Percentiles rank a stretch among this genome's conserved stretches.
Conservation (phyloP, 1,284 basidiomycete species). For the Cryptococcus depauperatus region DNA sequence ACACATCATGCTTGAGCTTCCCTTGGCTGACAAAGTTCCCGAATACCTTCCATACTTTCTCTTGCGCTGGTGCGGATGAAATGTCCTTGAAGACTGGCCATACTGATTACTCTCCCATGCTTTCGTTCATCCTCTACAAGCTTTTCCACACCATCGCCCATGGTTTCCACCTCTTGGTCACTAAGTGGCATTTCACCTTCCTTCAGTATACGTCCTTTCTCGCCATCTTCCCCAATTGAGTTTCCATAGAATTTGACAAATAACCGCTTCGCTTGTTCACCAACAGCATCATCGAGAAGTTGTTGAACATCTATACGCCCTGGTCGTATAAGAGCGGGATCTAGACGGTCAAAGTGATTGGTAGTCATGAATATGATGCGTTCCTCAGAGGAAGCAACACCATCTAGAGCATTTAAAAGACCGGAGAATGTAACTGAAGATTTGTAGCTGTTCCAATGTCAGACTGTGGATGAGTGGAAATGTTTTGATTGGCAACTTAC, state of each 20-base stretch:
- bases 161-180: slow-evolving; percentile 51
- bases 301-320: slow-evolving; percentile 85
- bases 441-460: slow-evolving; percentile 58
- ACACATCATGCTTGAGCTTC: background rate
- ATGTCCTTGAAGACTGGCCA: slow-evolving; percentile 86
- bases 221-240: slow-evolving; percentile 7
- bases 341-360: slow-evolving; percentile 64
- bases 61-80: slow-evolving; percentile 70
- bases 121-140: slow-evolving; percentile 51
- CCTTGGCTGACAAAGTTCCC: slow-evolving; percentile 38
- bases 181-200: slow-evolving; percentile 47
- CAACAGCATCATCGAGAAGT: slow-evolving; percentile 78
- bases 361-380: slow-evolving; percentile 99
- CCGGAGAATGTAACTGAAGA: slow-evolving; percentile 96
- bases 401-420: slow-evolving; percentile 92
- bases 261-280: slow-evolving; percentile 68
- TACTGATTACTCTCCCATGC: slow-evolving; percentile 62
- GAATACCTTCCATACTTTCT: slow-evolving; percentile 56
- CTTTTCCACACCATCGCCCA: slow-evolving; percentile 51
- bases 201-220: slow-evolving; percentile 21
- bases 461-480: too few relatives aligned
- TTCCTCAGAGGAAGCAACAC: slow-evolving; percentile 92
- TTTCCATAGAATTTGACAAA: slow-evolving; percentile 74
- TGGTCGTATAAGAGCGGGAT: slow-evolving; percentile 85
- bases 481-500: too few relatives aligned